Evolutionary conservation across 1,284 basidiomycete genomes (phyloP).

Genomic region (Tilletia walkeri): DNA sequence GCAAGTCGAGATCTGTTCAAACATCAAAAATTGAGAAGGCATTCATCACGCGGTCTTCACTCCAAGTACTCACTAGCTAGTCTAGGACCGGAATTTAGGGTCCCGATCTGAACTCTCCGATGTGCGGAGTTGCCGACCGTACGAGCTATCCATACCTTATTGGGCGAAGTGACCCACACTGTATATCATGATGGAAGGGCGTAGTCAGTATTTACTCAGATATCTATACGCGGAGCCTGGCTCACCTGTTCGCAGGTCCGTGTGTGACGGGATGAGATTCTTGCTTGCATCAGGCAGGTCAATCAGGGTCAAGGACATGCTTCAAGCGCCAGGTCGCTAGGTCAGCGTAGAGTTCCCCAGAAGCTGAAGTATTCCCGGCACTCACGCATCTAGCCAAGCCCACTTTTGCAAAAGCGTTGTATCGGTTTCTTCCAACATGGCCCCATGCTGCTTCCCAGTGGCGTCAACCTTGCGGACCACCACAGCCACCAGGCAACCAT

Average conservation of each 20-base stretch:
- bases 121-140: background rate
- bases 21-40: background rate
- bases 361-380: background rate
- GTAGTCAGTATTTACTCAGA: no score
- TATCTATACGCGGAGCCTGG: no score
- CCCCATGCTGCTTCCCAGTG: background rate
- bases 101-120: background rate
- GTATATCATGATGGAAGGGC: background rate
- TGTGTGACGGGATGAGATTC: no score
- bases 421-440: background rate
- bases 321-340: no score
- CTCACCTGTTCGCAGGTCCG: background rate
- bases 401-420: background rate
- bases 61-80: background rate
- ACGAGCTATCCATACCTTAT: conserved; percentile 7
- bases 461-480: no score
- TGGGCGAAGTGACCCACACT: background rate
- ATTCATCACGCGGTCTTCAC: background rate
- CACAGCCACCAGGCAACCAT: background rate
- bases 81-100: background rate
- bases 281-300: no score
- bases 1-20: background rate
- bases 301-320: no score
- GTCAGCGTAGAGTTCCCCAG: no score
- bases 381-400: conserved; percentile 5